Base-by-base conservation (phyloP, 2,329 filamentous ascomycete genomes). In the Plectosphaerella sp. region DNA sequence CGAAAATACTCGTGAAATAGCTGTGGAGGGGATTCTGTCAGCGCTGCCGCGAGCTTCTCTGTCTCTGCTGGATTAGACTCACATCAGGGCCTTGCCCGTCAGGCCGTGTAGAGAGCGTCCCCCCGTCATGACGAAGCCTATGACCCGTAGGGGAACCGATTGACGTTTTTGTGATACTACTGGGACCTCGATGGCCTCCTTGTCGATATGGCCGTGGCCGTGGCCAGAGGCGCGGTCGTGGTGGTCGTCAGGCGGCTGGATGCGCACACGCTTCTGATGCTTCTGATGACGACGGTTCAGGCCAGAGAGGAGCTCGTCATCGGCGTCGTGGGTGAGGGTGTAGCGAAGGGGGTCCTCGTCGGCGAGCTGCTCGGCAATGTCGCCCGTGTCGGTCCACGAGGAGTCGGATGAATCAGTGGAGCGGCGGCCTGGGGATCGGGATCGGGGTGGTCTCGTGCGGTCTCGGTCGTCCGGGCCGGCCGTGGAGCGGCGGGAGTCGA, bases 1-100 rank as follows among this genome's bases (percentile, higher is more conserved):
- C 89, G 66, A 93, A 89, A 46, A 97, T 88, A 72, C 90, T 96
- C 47, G 92, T 97, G 67, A 97, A 97, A 68, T 96, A 96, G 59
- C 91, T 96, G 64, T 20, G 51, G 22, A 24, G 3, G 9, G 42
- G 16, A 14, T 45, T 16, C 18, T 15, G 42, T 45, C 42, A 22
- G 18, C 7, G 18, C 6, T 45, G n/a, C 5, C 18, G 3, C 42
- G 12, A 24, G 42, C 22, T 16, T 12, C 9, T 14, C 41, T 18
- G 20, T 22, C 11, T n/a, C 22, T 14, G 15, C 37, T n/a, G 14
- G 37, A 14, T 3, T 8, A 41, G 63, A 68, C 77, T 56, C 82
- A 97, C 87, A 99, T 82, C 65, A 99, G 79, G 72, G 93, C 86
- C 78, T 95, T 96, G 75, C 94, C 94, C 64, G 95, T 96, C 62